Base-by-base conservation (phyloP, 2,329 filamentous ascomycete species). In the Aspergillus phoenicis region DNA sequence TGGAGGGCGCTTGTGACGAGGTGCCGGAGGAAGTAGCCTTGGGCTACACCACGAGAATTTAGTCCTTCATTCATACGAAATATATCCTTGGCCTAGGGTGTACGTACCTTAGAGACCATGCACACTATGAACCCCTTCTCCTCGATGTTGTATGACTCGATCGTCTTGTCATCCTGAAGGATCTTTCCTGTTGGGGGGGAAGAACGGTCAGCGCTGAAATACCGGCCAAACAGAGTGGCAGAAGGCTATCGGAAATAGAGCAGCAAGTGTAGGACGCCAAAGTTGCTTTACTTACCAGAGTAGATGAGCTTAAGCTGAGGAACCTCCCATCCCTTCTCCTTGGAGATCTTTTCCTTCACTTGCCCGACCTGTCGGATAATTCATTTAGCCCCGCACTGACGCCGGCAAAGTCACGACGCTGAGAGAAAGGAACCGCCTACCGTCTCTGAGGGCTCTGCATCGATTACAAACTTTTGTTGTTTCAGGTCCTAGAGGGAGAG, bases 61-160 rank as follows among this genome's bases (percentile, higher is more conserved):
- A 75, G 64, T 64, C 51, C 66, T 57, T 52, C 52, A 58, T 57
- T 59, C 61, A 30, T 15, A 28, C 43, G 22, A 33, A 36, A 13
- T 24, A 8, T 30, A 26, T 52, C 24, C 30, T 36, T 36, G 47
- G n/a, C 48, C 36, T 22, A 11, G 52, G 8, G 20, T 13, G 20
- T 38, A 24, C 48, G 65, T 82, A 96, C 93, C 91, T 98, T 98
- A 76, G 91, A 92, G 71, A 96, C 89, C 88, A 99, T 97, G 82
- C 95, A 99, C 63, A 99, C 95, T 72, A 99, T 93, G 77, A 98
- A 99, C 39, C 95, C 95, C 85, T 98, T 99, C 85, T 98, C 95
- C 80, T 99, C 94, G 66, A 99, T 98, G 81, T 92, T 97, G 83
- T 98, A 98, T 43, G 91, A 93, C 78, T 93, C 92, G 70, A 99